Evolutionary conservation across 1,284 basidiomycete species (phyloP).

Genomic region (Ganoderma meredithae): DNA sequence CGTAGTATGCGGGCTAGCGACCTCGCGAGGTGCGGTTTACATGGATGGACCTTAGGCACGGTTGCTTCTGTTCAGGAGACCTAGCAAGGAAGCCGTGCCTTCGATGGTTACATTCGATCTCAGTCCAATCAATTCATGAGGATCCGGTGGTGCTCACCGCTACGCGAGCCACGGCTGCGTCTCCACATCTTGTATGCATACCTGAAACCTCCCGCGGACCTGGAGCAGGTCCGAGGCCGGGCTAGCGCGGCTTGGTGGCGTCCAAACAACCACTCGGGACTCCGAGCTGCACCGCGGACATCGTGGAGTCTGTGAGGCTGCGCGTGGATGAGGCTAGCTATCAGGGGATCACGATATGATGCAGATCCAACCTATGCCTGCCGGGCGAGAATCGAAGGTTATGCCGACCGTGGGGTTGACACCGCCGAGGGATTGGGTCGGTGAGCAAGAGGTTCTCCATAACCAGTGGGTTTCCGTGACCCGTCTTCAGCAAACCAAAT

Average conservation of each 20-base stretch:
- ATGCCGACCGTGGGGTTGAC: constrained; percentile 1
- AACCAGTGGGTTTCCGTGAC: neutral
- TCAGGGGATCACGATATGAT: neutral
- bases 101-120: constrained; percentile 4
- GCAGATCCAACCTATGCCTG: neutral
- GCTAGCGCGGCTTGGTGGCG: neutral
- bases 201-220: constrained; percentile 2
- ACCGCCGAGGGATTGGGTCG: neutral
- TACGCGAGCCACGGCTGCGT: constrained; percentile 1
- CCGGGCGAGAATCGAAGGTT: neutral
- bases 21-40: neutral
- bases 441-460: neutral
- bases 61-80: neutral
- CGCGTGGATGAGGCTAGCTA: neutral
- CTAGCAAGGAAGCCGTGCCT: neutral
- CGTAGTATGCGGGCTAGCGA: neutral
- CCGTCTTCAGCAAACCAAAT: neutral
- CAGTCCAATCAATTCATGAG: neutral
- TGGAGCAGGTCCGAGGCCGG: neutral
- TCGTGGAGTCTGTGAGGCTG: neutral
- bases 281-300: constrained; percentile 1
- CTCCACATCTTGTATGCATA: neutral
- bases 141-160: neutral
- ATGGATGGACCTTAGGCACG: neutral
- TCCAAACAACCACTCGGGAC: neutral